A percentile compares a stretch with the other conserved stretches of the same genome.
Evolutionary conservation across 1,284 basidiomycete genomes (phyloP).

Genomic region (Cerrena zonata): DNA sequence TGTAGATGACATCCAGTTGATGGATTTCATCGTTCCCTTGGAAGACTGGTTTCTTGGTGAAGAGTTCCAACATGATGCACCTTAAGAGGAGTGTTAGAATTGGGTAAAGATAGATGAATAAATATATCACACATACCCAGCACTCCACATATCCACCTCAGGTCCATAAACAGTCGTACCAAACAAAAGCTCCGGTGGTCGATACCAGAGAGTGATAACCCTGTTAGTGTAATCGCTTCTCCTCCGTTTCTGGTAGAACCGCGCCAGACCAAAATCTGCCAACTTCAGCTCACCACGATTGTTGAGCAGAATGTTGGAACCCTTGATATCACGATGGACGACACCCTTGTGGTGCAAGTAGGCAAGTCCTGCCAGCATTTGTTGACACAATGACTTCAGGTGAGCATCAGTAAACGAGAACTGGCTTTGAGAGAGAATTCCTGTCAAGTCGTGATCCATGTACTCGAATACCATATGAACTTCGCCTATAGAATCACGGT

Average conservation of each 20-base stretch:
- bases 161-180: slow-evolving; percentile 96
- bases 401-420: slow-evolving; percentile 82
- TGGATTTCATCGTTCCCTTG: slow-evolving; percentile 96
- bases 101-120: slow-evolving; percentile 1
- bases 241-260: slow-evolving; percentile 89
- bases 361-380: slow-evolving; percentile 89
- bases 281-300: slow-evolving; percentile 90
- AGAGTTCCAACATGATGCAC: slow-evolving; percentile 98
- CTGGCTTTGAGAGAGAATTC: slow-evolving; percentile 86
- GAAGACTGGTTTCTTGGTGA: slow-evolving; percentile 90
- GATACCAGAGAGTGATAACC: slow-evolving; percentile 98
- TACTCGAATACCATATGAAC: slow-evolving; percentile 99
- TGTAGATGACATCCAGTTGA: slow-evolving; percentile 90
- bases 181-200: slow-evolving; percentile 90
- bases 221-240: slow-evolving; percentile 95
- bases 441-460: slow-evolving; percentile 98
- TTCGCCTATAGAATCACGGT: slow-evolving; percentile 52
- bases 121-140: slow-evolving; percentile 61
- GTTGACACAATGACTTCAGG: slow-evolving; percentile 89
- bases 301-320: slow-evolving; percentile 95
- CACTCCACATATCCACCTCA: slow-evolving; percentile 99
- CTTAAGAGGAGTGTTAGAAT: slow-evolving; percentile 35
- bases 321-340: slow-evolving; percentile 97
- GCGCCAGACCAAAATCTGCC: slow-evolving; percentile 95
- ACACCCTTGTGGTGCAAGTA: slow-evolving; percentile 94